Evolutionary conservation across 306 rosid species (phyloP).

Genomic region (Glycine tomentella): DNA sequence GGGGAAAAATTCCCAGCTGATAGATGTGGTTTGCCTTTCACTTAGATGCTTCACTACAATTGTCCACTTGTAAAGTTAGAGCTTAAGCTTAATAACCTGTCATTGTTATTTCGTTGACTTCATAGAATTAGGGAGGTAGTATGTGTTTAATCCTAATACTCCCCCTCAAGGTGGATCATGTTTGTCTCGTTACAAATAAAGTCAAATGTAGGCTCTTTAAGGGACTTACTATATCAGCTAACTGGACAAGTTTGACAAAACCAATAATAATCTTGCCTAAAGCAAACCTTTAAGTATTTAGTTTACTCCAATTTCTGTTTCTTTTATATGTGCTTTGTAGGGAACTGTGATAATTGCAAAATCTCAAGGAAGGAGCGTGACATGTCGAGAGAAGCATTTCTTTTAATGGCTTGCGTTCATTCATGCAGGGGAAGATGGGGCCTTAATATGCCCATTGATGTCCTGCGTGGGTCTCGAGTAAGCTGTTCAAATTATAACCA

Average conservation of each 20-base stretch:
- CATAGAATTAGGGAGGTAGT: not conserved
- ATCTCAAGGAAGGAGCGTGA: slow-evolving; percentile 69
- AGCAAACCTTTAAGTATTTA: not conserved
- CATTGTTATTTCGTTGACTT: slow-evolving; percentile 32
- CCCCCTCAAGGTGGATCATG: slow-evolving; percentile 32
- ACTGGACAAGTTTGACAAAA: slow-evolving; percentile 35
- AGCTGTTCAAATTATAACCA: slow-evolving; percentile 50
- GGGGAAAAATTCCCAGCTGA: slow-evolving; percentile 72
- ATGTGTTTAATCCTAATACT: slow-evolving; percentile 15
- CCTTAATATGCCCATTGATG: slow-evolving; percentile 82
- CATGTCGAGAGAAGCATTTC: slow-evolving; percentile 89
- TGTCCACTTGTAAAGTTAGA: slow-evolving; percentile 24
- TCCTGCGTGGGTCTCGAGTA: slow-evolving; percentile 92
- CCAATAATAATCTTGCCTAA: slow-evolving; percentile 1
- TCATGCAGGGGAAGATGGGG: slow-evolving; percentile 81
- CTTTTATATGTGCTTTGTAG: slow-evolving; percentile 53
- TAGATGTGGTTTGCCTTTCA: slow-evolving; percentile 73
- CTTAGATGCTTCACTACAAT: slow-evolving; percentile 42
- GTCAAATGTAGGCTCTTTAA: slow-evolving; percentile 2
- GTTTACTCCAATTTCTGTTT: slow-evolving; percentile 26
- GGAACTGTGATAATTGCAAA: slow-evolving; percentile 87
- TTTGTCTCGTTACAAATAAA: not conserved
- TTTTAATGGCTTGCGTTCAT: slow-evolving; percentile 85
- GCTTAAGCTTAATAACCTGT: slow-evolving; percentile 17
- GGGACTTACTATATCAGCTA: not conserved